Conservation (phyloP, 345 rosid genomes). For the Clausena lansium region DNA sequence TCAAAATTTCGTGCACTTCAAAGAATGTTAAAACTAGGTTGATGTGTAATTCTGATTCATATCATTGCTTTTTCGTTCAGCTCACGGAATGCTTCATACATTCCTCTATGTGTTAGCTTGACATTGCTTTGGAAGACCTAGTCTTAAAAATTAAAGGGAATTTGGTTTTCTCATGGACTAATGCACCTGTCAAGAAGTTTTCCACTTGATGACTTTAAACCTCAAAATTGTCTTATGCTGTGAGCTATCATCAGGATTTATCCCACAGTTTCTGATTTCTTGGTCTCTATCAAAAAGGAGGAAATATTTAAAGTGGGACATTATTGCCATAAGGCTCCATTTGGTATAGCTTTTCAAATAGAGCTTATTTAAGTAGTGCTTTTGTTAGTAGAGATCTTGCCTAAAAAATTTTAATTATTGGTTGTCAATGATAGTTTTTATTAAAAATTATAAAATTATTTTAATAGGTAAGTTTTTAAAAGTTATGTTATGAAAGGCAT, state of each 20-base stretch:
- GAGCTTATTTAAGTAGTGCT: no score
- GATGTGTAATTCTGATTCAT: neutral
- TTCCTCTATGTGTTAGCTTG: neutral
- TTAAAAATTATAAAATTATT: no score
- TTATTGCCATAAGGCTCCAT: no score
- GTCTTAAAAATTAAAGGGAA: neutral
- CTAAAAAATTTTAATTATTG: no score
- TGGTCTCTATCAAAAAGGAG: neutral
- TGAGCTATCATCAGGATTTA: neutral
- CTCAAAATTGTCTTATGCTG: neutral
- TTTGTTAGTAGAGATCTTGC: no score
- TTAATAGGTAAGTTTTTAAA: no score
- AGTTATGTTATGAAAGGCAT: no score
- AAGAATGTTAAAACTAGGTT: neutral
- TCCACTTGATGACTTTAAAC: neutral
- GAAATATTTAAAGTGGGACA: neutral
- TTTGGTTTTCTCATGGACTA: neutral
- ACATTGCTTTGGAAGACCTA: neutral
- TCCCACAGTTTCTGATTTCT: neutral
- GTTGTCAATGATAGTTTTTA: no score
- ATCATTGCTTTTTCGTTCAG: neutral
- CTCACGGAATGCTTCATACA: neutral
- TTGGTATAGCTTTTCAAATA: no score
- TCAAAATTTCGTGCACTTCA: neutral
- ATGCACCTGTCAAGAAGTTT: neutral